phyloP scores from a whole-genome alignment of 2,329 filamentous ascomycete genomes.

The Xylaria sp. region DNA sequence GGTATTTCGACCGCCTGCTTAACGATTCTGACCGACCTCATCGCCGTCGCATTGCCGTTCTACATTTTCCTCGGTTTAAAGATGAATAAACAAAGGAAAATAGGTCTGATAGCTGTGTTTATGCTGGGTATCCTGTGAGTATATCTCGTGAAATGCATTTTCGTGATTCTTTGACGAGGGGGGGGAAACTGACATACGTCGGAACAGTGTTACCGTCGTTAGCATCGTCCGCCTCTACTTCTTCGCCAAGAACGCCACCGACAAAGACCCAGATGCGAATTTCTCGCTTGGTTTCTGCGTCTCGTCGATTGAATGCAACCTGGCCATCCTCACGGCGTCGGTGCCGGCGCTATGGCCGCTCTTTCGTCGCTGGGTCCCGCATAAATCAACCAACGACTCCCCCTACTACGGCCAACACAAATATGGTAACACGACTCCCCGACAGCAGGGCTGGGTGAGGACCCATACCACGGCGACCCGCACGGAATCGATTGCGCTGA shows the following conservation, averaged over 20 bases:
- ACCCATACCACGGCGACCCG: constrained; percentile 15
- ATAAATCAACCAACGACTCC: constrained; percentile 26
- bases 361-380: constrained; percentile 34
- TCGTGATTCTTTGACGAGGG: too few relatives aligned
- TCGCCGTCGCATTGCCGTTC: constrained; percentile 44
- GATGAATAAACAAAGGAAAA: constrained; percentile 41
- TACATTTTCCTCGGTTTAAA: constrained; percentile 46
- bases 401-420: constrained; percentile 27
- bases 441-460: constrained; percentile 23
- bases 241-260: constrained; percentile 28
- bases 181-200: neutral
- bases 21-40: constrained; percentile 45
- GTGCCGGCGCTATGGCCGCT: constrained; percentile 44
- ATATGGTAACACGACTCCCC: constrained; percentile 15
- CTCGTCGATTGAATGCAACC: constrained; percentile 42
- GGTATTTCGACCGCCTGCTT: constrained; percentile 29
- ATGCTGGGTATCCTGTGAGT: constrained; percentile 36
- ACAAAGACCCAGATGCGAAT: constrained; percentile 29
- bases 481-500: constrained; percentile 11
- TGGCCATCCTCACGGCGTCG: constrained; percentile 44
- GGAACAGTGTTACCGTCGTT: constrained; percentile 32
- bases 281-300: constrained; percentile 37
- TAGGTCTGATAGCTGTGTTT: constrained; percentile 44
- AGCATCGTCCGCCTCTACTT: constrained; percentile 35
- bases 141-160: too few relatives aligned